Base-by-base conservation (phyloP, 371 early-diverging fungal genomes). In the Syncephalis fuscata region DNA sequence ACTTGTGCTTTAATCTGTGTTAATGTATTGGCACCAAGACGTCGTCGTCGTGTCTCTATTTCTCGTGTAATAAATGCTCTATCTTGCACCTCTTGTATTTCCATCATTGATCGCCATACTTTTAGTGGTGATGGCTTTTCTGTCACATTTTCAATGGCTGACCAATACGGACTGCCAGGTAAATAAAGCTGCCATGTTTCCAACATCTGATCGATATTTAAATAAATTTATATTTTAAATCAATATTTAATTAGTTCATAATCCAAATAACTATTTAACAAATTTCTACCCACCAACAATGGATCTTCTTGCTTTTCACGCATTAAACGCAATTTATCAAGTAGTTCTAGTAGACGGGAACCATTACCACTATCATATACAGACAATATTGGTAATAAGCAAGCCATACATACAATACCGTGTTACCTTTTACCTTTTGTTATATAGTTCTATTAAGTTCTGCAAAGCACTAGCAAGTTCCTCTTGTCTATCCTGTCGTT, bases 1-100 rank as follows among this genome's bases (percentile, higher is more conserved):
- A 82, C 82, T 36, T 72, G 61, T 1, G 49, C 58, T 21, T 67
- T 64, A 21, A 84, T 64, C 40, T 65, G 65, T 17, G 64, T 66
- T 8, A 72, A 52, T 3, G 81, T 74, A 3, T 78, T 78, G 0
- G 83, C 79, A 20, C 74, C 76, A 3, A 91, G 62, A 40, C 88
- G 56, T 26, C 74, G 73, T 19, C 82, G 66, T 24, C 89, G 71
- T 15, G 69, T 63, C 24, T 72, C 74, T 15, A 85, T 64, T 45
- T 85, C 82, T 3, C 62, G 61, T 32, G 72, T 71, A 10, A 78
- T 66, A 15, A 63, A 62, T 32, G 68, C 68, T 0, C 48, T 42
- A 32, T 85, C 81, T n/a, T 79, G 60, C 19, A 50, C 49, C 48
- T 78, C 76, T 22, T 76, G 69, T 5, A 80, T 50, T 1, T 54